Evolutionary conservation across 2,329 filamentous ascomycete species (phyloP).

Genomic region (Fusarium torreyae): DNA sequence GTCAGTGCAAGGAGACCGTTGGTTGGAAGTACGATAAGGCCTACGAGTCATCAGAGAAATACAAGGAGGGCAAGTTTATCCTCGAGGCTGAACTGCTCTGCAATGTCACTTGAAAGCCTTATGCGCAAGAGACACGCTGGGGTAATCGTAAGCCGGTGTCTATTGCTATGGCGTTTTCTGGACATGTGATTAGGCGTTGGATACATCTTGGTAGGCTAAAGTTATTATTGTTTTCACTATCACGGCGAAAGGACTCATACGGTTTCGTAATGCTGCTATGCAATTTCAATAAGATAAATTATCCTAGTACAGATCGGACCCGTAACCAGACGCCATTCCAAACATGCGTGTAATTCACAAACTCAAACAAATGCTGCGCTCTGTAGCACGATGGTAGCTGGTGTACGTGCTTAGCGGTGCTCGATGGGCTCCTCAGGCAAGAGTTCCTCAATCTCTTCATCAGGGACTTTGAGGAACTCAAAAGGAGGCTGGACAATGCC

Average conservation of each 20-base stretch:
- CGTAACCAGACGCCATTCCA: conserved; percentile 22
- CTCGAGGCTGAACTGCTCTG: conserved; percentile 92
- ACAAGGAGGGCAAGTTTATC: conserved; percentile 99
- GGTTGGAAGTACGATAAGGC: conserved; percentile 99
- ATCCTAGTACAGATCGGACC: conserved; percentile 13
- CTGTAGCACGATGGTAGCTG: neutral
- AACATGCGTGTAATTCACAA: conserved; percentile 6
- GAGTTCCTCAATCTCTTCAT: conserved; percentile 72
- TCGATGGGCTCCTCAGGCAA: conserved; percentile 89
- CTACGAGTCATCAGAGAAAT: conserved; percentile 92
- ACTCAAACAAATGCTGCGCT: neutral
- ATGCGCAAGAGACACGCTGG: neutral
- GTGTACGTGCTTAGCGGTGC: conserved; percentile 61
- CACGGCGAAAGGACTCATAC: conserved; percentile 25
- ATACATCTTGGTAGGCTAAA: conserved; percentile 11
- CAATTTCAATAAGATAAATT: conserved; percentile 16
- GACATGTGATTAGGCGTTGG: conserved; percentile 22
- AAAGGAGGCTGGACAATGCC: conserved; percentile 90
- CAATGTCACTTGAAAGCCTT: conserved; percentile 71
- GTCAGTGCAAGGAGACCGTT: conserved; percentile 91
- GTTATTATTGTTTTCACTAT: conserved; percentile 26
- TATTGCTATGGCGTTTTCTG: conserved; percentile 36
- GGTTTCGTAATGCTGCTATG: conserved; percentile 10
- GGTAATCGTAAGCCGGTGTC: conserved; percentile 5
- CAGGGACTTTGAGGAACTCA: conserved; percentile 70